Evolutionary conservation across 2,329 filamentous ascomycete species (phyloP).

Genomic region (Dryadomyces quercus-mongolicae): DNA sequence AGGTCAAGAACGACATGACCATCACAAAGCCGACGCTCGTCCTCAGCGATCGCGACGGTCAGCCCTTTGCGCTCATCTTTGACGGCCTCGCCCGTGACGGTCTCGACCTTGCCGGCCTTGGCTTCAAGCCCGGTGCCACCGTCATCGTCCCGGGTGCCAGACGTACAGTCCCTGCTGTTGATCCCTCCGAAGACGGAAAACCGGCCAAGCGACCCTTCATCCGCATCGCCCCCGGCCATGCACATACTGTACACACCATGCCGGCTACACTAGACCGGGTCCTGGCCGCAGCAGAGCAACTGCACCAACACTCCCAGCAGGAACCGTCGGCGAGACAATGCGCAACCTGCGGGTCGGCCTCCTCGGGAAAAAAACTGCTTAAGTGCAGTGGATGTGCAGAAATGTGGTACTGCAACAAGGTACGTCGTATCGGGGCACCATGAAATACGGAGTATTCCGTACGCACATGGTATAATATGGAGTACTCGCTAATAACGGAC

Average conservation of each 20-base stretch:
- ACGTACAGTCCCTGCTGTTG: conserved; percentile 18
- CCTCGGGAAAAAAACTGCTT: conserved; percentile 13
- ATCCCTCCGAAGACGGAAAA: conserved; percentile 4
- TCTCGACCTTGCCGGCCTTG: conserved; percentile 18
- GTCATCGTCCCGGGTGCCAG: conserved; percentile 23
- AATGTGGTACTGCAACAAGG: conserved; percentile 34
- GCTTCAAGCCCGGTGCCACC: conserved; percentile 26
- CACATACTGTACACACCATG: conserved; percentile 22
- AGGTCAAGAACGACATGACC: conserved; percentile 33
- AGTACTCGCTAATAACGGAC: conserved; percentile 2
- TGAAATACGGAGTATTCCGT: too few species aligned
- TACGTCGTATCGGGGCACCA: conserved; percentile 13
- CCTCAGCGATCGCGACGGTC: conserved; percentile 24
- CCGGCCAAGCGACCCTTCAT: conserved; percentile 28
- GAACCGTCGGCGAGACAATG: background rate
- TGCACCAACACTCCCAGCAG: conserved; percentile 8
- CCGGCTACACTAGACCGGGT: conserved; percentile 19
- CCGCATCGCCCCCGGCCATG: conserved; percentile 20
- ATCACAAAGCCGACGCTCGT: conserved; percentile 38
- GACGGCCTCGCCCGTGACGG: conserved; percentile 25
- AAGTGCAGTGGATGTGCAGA: conserved; percentile 31
- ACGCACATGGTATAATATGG: too few species aligned
- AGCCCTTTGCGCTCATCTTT: conserved; percentile 33
- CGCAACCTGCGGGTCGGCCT: background rate
- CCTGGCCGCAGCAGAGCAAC: conserved; percentile 14